phyloP scores from a whole-genome alignment of 2,329 filamentous ascomycete species.

The Paraphoma sp. region DNA sequence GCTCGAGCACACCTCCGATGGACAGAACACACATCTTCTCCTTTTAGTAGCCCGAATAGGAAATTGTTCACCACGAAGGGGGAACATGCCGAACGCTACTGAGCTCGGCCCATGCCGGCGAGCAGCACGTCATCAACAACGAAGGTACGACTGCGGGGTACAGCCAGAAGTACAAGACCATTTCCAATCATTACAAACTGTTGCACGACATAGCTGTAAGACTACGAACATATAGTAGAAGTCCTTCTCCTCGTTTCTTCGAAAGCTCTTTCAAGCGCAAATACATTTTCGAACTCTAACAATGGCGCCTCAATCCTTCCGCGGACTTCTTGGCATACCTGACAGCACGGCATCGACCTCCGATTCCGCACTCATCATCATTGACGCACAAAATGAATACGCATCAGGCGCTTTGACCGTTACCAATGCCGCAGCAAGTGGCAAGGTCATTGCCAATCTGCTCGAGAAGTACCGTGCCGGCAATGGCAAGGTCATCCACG shows the following conservation, averaged over 20 bases:
- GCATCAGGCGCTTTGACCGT: slow-evolving; percentile 64
- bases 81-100: not conserved
- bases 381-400: slow-evolving; percentile 76
- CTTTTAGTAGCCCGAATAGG: not conserved
- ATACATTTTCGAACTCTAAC: not conserved
- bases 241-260: too few species aligned
- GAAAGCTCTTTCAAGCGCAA: too few species aligned
- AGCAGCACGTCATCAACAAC: not conserved
- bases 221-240: too few species aligned
- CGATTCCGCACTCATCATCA: slow-evolving; percentile 70
- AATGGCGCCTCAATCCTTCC: slow-evolving; percentile 48
- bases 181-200: not conserved
- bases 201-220: not conserved
- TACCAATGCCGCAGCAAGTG: slow-evolving; percentile 59
- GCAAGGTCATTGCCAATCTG: slow-evolving; percentile 63
- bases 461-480: slow-evolving; percentile 66
- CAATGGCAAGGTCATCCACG: slow-evolving; percentile 64
- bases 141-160: not conserved
- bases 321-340: slow-evolving; percentile 60
- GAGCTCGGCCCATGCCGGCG: not conserved
- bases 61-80: not conserved
- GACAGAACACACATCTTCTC: not conserved
- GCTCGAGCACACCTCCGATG: too few species aligned
- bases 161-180: not conserved
- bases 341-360: slow-evolving; percentile 62